Percentiles rank a stretch among this genome's conserved stretches.
These are phyloP conservation scores for Noccaea bulbosa DNA, from an alignment of 345 rosid species.

Conservation along the genomic window DNA sequence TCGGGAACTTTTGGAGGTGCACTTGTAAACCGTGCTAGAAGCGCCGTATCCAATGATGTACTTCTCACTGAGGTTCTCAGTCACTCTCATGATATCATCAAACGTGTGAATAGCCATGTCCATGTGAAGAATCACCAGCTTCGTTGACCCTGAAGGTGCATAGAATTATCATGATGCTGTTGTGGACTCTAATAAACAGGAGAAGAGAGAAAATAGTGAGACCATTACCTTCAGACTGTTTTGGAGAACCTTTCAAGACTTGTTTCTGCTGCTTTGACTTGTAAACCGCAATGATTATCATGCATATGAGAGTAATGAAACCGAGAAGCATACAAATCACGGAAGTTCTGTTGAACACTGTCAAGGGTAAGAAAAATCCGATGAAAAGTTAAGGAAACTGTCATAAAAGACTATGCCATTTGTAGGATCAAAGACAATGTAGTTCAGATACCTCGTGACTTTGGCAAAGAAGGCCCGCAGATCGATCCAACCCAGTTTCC, in stretches of 20 bases:
- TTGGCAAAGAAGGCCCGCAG: slow-evolving; percentile 60
- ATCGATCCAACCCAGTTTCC: slow-evolving; percentile 88
- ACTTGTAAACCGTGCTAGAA: slow-evolving; percentile 90
- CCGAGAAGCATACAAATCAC: slow-evolving; percentile 73
- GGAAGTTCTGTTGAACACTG: slow-evolving; percentile 63
- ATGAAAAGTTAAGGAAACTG: neutral
- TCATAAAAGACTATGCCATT: neutral
- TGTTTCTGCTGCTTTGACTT: slow-evolving; percentile 64
- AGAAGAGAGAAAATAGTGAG: neutral
- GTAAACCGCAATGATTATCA: slow-evolving; percentile 63
- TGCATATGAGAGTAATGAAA: slow-evolving; percentile 53
- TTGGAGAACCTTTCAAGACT: slow-evolving; percentile 42
- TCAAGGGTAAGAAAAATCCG: slow-evolving; percentile 17
- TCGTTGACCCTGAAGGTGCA: slow-evolving; percentile 64
- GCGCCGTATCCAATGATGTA: slow-evolving; percentile 86
- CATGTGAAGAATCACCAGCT: slow-evolving; percentile 95
- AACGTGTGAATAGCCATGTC: slow-evolving; percentile 93
- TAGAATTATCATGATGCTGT: neutral
- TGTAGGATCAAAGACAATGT: neutral
- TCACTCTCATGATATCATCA: slow-evolving; percentile 86
- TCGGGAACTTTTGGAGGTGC: slow-evolving; percentile 78
- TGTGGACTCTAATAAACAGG: neutral
- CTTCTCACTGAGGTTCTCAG: slow-evolving; percentile 88
- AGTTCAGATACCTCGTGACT: slow-evolving; percentile 55
- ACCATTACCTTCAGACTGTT: slow-evolving; percentile 51